phyloP scores from a whole-genome alignment of 2,329 filamentous ascomycete species.

The Sarocladium brachiariae region DNA sequence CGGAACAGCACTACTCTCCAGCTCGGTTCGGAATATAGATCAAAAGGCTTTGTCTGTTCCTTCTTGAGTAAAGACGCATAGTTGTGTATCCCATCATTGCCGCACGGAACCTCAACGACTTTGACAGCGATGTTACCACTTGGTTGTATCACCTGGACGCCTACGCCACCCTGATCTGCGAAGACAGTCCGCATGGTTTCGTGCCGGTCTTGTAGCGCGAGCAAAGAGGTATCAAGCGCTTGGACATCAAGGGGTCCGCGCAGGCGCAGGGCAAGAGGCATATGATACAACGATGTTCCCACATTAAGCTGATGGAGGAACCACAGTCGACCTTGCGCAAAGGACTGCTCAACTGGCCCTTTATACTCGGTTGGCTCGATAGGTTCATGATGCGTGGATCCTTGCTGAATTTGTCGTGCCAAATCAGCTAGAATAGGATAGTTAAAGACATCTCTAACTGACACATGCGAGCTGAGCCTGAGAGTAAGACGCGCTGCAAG shows the following conservation, averaged over 20 bases:
- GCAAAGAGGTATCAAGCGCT: constrained; percentile 11
- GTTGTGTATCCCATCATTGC: not conserved
- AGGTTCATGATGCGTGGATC: not conserved
- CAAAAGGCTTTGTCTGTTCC: constrained; percentile 10
- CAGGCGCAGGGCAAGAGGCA: constrained; percentile 14
- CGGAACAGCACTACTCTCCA: constrained; percentile 12
- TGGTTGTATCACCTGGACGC: constrained; percentile 10
- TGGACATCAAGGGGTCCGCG: constrained; percentile 12
- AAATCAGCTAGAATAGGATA: constrained; percentile 5
- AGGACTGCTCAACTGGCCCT: constrained; percentile 17
- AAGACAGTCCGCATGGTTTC: constrained; percentile 18
- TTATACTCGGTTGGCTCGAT: not conserved
- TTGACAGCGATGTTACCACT: not conserved
- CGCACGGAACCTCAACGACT: constrained; percentile 8
- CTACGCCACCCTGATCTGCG: constrained; percentile 9
- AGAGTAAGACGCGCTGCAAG: constrained; percentile 18
- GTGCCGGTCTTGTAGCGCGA: constrained; percentile 16
- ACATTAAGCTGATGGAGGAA: constrained; percentile 17
- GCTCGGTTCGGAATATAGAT: constrained; percentile 7
- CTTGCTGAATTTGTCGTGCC: not conserved
- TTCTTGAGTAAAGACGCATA: constrained; percentile 1
- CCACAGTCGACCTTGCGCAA: constrained; percentile 18
- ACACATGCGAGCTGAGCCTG: constrained; percentile 8
- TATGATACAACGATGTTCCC: constrained; percentile 14
- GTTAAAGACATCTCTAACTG: constrained; percentile 12